phyloP scores from a whole-genome alignment of 2,329 filamentous ascomycete species.

The Alternaria infectoria region DNA sequence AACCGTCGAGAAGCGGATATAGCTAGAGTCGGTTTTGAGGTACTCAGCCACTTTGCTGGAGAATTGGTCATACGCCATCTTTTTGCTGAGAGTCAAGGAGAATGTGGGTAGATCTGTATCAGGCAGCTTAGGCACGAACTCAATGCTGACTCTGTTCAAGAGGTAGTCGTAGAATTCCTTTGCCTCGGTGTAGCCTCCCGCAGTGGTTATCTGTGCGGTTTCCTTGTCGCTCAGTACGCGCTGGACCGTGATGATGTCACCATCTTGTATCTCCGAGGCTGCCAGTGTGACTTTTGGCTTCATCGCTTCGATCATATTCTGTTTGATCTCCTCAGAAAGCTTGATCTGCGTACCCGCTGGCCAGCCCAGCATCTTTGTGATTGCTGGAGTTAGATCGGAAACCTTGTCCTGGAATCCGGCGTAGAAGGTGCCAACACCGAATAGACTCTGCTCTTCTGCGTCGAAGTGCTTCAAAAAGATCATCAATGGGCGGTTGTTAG shows the following conservation, averaged over 20 bases:
- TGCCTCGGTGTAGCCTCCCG: slow-evolving; percentile 68
- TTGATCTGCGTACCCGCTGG: slow-evolving; percentile 72
- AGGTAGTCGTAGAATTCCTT: slow-evolving; percentile 93
- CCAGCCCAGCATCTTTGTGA: slow-evolving; percentile 87
- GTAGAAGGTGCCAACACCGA: slow-evolving; percentile 82
- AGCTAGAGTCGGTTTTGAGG: slow-evolving; percentile 78
- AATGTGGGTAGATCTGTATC: slow-evolving; percentile 69
- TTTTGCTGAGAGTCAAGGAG: slow-evolving; percentile 79
- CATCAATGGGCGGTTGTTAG: slow-evolving; percentile 67
- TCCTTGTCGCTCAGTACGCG: slow-evolving; percentile 62
- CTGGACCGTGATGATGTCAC: slow-evolving; percentile 96
- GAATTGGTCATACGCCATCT: slow-evolving; percentile 88
- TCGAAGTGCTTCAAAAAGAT: slow-evolving; percentile 96
- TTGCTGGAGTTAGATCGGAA: slow-evolving; percentile 78
- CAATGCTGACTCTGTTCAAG: slow-evolving; percentile 79
- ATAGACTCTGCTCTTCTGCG: slow-evolving; percentile 73
- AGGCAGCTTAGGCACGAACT: slow-evolving; percentile 73
- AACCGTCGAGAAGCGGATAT: slow-evolving; percentile 90
- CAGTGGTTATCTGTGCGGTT: slow-evolving; percentile 35
- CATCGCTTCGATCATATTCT: slow-evolving; percentile 93
- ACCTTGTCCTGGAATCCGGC: slow-evolving; percentile 88
- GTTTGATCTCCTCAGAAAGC: slow-evolving; percentile 97
- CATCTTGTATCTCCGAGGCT: slow-evolving; percentile 93
- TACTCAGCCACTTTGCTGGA: slow-evolving; percentile 81
- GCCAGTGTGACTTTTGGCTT: slow-evolving; percentile 90